These are phyloP conservation scores for Agastache rugosa DNA, from an alignment of 257 asterid genomes.

Conservation along the genomic window DNA sequence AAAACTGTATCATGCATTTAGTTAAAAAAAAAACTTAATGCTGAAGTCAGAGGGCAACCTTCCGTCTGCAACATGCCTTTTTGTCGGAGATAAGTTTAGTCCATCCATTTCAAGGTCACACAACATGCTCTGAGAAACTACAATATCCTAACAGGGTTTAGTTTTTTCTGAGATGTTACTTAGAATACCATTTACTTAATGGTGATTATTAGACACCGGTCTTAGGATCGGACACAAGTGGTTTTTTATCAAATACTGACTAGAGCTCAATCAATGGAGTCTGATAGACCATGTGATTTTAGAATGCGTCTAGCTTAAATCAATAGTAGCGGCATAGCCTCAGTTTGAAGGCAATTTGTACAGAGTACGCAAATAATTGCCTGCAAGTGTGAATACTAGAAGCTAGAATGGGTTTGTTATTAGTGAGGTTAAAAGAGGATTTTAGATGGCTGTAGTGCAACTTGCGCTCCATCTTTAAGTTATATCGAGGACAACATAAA, in stretches of 20 bases:
- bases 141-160: not conserved
- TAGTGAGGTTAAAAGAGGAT: not conserved
- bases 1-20: not conserved
- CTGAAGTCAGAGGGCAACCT: constrained; percentile 19
- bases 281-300: not conserved
- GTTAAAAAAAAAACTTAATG: not conserved
- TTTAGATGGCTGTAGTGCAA: not conserved
- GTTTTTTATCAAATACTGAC: not conserved
- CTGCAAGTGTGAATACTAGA: not conserved
- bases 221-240: constrained; percentile 1
- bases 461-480: not conserved
- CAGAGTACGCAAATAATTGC: not conserved
- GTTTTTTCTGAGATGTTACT: not conserved
- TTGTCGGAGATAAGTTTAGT: constrained; percentile 16
- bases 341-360: constrained; percentile 14
- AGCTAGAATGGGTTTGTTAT: constrained; percentile 1
- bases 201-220: not conserved
- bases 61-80: constrained; percentile 1
- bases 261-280: constrained; percentile 10
- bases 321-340: not conserved
- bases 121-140: not conserved
- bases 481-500: not conserved
- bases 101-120: constrained; percentile 1
- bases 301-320: not conserved
- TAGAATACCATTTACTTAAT: not conserved